phyloP scores from a whole-genome alignment of 2,329 filamentous ascomycete species.

The Neopestalotiopsis clavispora region DNA sequence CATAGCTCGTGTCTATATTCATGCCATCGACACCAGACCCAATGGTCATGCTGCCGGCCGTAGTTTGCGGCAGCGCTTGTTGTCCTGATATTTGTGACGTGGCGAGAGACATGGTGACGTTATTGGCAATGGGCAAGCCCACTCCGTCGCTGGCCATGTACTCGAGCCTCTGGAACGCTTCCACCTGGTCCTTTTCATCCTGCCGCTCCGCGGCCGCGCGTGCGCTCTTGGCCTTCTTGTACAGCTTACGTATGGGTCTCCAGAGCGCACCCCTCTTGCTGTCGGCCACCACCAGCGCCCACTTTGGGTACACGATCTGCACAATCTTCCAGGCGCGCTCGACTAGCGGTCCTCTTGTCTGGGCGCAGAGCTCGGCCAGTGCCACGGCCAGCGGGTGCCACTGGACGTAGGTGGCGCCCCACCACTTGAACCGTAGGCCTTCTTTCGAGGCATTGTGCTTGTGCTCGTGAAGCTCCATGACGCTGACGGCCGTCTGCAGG shows the following conservation, averaged over 20 bases:
- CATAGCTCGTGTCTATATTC: background rate
- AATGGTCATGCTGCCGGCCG: background rate
- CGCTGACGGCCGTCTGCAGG: slow-evolving; percentile 51
- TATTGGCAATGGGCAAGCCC: background rate
- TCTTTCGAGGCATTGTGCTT: slow-evolving; percentile 36
- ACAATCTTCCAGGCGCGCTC: slow-evolving; percentile 55
- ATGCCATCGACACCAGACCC: background rate
- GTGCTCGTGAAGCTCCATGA: slow-evolving; percentile 46
- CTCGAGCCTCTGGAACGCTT: slow-evolving; percentile 14
- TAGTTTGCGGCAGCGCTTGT: background rate
- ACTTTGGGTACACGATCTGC: slow-evolving; percentile 49
- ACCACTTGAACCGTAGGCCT: slow-evolving; percentile 49
- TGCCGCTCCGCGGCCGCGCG: slow-evolving; percentile 35
- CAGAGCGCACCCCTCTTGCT: slow-evolving; percentile 55
- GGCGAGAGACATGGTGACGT: background rate
- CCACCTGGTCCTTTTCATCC: slow-evolving; percentile 3
- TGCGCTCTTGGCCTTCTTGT: slow-evolving; percentile 52
- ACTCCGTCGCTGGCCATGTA: background rate
- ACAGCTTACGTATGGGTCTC: slow-evolving; percentile 58
- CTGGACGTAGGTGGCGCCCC: slow-evolving; percentile 55
- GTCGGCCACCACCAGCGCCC: slow-evolving; percentile 53
- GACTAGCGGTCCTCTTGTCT: slow-evolving; percentile 49
- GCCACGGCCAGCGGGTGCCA: slow-evolving; percentile 61
- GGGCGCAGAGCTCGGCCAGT: slow-evolving; percentile 55
- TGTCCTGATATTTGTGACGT: background rate